Percentiles rank a stretch among this genome's conserved stretches.
phyloP scores from a whole-genome alignment of 805 yeast species.

The Suhomyces xylopsoci region DNA sequence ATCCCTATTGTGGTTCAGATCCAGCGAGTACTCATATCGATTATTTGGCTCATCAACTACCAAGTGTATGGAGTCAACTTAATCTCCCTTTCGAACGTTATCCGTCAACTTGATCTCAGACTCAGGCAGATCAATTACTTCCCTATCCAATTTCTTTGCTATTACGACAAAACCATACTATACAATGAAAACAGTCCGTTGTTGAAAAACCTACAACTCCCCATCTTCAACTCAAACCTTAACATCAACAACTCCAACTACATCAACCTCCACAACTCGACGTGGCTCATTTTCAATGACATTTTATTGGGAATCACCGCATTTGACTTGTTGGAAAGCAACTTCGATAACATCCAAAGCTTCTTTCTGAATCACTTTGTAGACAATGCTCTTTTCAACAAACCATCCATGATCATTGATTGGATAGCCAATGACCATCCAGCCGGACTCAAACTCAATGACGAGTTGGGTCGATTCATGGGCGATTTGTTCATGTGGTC shows the following conservation, averaged over 20 bases:
- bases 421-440: conserved; percentile 84
- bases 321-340: conserved; percentile 41
- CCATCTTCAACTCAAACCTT: conserved; percentile 32
- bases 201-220: conserved; percentile 41
- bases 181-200: conserved; percentile 29
- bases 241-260: conserved; percentile 51
- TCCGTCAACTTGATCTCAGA: conserved; percentile 77
- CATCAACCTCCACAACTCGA: conserved; percentile 75
- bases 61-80: conserved; percentile 21
- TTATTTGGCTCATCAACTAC: conserved; percentile 27
- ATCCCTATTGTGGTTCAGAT: conserved; percentile 12
- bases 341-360: conserved; percentile 18
- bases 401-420: conserved; percentile 47
- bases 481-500: conserved; percentile 89
- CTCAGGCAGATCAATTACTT: conserved; percentile 72
- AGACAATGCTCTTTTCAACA: conserved; percentile 40
- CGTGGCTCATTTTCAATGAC: conserved; percentile 88
- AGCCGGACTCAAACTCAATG: conserved; percentile 88
- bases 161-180: conserved; percentile 36
- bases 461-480: conserved; percentile 77
- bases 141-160: conserved; percentile 73
- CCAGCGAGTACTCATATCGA: conserved; percentile 15
- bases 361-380: conserved; percentile 29
- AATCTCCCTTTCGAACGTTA: conserved; percentile 53
- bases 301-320: conserved; percentile 67